Evolutionary conservation across 345 rosid genomes (phyloP), one percentile per base, ranked within the genome.

Genomic region (Ceriops tagal): DNA sequence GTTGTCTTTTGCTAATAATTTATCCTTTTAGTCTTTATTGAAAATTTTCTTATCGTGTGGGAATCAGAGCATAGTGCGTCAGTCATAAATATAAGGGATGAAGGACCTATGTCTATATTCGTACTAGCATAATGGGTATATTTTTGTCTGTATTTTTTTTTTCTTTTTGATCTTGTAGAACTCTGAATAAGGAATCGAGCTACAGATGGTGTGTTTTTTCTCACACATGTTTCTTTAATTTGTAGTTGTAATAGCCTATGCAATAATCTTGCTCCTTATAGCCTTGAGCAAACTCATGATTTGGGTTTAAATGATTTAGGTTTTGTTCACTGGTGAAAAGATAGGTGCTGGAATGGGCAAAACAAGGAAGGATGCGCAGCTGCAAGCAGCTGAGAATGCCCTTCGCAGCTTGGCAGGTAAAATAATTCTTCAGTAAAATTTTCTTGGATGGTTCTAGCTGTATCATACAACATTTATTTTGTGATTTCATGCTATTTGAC

Each of bases 321-420:
- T 88, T 69, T 78, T 87, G 69, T 93, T 91, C 78, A 79, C 92
- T 31, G 97, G 98, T 20, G 99, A 96, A 82, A 92, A 90, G 90
- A 90, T 96, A 69, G 98, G 87, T 77, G 86, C 75, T 85, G 99
- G 99, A 66, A 90, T 96, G 98, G 99, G 92, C 49, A 96, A 86
- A 84, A 96, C 98, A 22, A 83, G 91, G 83, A 90, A 87, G 79
- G 97, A 92, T 81, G 98, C 99, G 56, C 96, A 92, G 76, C 99
- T 90, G 65, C 92, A 87, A 84, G 99, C 98, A 19, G 97, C 99
- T 64, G 93, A 89, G 74, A 87, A 87, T 83, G 98, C 99, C 60
- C 97, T 96, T 72, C 88, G 61, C 72, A 78, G 84, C 67, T 82
- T 96, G 78, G 96, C 98, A 69, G 99, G 99, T 89, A 77, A 75